These are phyloP conservation scores for Cryomyces minteri DNA, from an alignment of 495 filamentous ascomycete genomes.

Conservation along the genomic window DNA sequence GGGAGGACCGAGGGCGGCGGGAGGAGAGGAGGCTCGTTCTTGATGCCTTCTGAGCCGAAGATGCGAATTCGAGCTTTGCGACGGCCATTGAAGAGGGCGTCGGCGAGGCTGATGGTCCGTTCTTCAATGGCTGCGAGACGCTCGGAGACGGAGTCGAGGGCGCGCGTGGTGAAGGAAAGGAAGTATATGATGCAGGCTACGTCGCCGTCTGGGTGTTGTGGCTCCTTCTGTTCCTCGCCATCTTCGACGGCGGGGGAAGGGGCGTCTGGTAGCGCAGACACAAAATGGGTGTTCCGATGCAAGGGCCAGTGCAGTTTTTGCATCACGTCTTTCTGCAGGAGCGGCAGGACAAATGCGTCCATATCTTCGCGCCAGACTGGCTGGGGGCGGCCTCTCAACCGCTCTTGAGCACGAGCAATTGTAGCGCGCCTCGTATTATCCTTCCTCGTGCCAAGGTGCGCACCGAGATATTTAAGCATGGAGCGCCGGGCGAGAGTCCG, in stretches of 20 bases:
- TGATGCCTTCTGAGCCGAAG: background rate
- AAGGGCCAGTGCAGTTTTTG: constrained; percentile 19
- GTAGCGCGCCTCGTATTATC: no score
- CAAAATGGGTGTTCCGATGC: background rate
- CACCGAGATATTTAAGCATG: constrained; percentile 1
- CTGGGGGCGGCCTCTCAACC: constrained; percentile 14
- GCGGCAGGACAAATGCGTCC: constrained; percentile 34
- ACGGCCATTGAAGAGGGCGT: background rate
- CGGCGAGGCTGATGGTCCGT: background rate
- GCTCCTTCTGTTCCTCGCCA: background rate
- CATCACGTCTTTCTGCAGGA: constrained; percentile 30
- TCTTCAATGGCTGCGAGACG: background rate
- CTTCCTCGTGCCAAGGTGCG: constrained; percentile 12
- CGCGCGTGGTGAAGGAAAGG: background rate
- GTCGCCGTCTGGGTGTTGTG: constrained; percentile 10
- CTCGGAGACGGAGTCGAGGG: background rate
- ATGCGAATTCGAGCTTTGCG: background rate
- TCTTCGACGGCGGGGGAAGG: constrained; percentile 14
- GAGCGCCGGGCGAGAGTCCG: constrained; percentile 1
- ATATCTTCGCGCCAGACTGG: constrained; percentile 49
- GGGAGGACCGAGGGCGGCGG: no score
- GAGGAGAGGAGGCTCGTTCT: constrained; percentile 1
- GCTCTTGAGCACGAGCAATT: constrained; percentile 1
- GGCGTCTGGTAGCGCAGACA: background rate
- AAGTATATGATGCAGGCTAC: constrained; percentile 10